Evolutionary conservation across 2,329 filamentous ascomycete species (phyloP).

Genomic region (Aspergillus sp.): DNA sequence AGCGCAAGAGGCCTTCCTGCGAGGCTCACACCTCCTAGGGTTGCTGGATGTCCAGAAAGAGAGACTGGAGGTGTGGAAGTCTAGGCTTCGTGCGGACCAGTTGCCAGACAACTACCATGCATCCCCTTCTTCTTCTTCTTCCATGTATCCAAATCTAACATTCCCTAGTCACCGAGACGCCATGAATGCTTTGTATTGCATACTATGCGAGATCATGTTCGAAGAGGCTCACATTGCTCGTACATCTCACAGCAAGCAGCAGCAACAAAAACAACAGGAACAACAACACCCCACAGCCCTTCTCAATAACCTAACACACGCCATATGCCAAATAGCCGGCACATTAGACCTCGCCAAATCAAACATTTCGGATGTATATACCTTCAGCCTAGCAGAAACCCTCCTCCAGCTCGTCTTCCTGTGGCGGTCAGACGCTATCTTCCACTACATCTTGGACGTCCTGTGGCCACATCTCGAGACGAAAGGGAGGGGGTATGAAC

Average conservation of each 20-base stretch:
- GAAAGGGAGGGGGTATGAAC: slow-evolving; percentile 12
- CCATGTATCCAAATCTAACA: neutral
- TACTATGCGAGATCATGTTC: slow-evolving; percentile 8
- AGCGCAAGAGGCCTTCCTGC: slow-evolving; percentile 7
- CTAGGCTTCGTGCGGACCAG: slow-evolving; percentile 2
- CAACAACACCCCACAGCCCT: no score
- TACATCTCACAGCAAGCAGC: neutral
- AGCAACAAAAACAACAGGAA: no score
- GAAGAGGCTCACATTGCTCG: neutral
- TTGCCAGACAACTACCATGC: neutral
- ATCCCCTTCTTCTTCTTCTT: neutral
- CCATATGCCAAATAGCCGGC: neutral
- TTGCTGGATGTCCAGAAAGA: slow-evolving; percentile 11
- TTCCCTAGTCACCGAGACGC: slow-evolving; percentile 7
- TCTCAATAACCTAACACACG: no score
- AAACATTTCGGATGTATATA: slow-evolving; percentile 7
- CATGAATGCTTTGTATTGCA: slow-evolving; percentile 8
- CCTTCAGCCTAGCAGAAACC: slow-evolving; percentile 7
- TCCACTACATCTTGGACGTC: slow-evolving; percentile 8
- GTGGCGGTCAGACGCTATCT: slow-evolving; percentile 1
- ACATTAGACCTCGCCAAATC: neutral
- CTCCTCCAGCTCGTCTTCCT: slow-evolving; percentile 5
- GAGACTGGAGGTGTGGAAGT: slow-evolving; percentile 10
- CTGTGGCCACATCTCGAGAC: slow-evolving; percentile 13
- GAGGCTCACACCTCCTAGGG: slow-evolving; percentile 8